A percentile compares a stretch with the other conserved stretches of the same genome.
Evolutionary conservation across 2,329 filamentous ascomycete genomes (phyloP).

Genomic region (Onygenales sp.): DNA sequence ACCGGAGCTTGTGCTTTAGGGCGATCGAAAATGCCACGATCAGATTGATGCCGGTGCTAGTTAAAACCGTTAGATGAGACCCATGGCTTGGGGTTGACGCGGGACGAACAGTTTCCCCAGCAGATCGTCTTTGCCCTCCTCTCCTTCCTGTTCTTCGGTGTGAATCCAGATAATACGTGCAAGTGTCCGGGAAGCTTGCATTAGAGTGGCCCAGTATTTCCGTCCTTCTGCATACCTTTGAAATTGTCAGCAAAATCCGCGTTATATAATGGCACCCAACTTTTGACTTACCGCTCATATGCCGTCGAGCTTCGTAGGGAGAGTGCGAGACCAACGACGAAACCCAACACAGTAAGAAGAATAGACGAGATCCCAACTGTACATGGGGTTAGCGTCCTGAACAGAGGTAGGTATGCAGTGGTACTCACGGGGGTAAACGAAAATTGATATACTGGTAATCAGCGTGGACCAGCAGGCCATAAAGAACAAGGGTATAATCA

Average conservation of each 20-base stretch:
- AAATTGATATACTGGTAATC: constrained; percentile 49
- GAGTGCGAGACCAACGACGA: constrained; percentile 68
- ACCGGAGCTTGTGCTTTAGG: constrained; percentile 73
- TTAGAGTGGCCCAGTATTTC: constrained; percentile 54
- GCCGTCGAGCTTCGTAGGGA: constrained; percentile 69
- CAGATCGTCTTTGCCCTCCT: constrained; percentile 54
- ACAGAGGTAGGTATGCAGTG: constrained; percentile 6
- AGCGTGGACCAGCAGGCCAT: constrained; percentile 56
- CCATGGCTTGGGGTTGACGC: not conserved
- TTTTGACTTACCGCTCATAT: constrained; percentile 51
- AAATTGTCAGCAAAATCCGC: constrained; percentile 1
- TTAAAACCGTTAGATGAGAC: not conserved
- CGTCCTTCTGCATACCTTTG: constrained; percentile 46
- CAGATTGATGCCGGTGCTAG: constrained; percentile 60
- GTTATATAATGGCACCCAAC: not conserved
- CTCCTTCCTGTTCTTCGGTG: constrained; percentile 48
- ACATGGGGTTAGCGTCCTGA: constrained; percentile 2
- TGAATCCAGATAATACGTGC: constrained; percentile 77
- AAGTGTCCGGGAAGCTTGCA: constrained; percentile 47
- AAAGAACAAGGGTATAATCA: constrained; percentile 59
- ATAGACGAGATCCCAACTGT: constrained; percentile 48
- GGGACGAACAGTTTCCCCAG: constrained; percentile 52
- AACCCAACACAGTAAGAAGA: constrained; percentile 67
- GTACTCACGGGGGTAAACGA: constrained; percentile 31
- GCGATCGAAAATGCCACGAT: constrained; percentile 67